Base-by-base conservation (phyloP, 1,139 yeast species). In the Nakaseomyces kungkrabaensis region DNA sequence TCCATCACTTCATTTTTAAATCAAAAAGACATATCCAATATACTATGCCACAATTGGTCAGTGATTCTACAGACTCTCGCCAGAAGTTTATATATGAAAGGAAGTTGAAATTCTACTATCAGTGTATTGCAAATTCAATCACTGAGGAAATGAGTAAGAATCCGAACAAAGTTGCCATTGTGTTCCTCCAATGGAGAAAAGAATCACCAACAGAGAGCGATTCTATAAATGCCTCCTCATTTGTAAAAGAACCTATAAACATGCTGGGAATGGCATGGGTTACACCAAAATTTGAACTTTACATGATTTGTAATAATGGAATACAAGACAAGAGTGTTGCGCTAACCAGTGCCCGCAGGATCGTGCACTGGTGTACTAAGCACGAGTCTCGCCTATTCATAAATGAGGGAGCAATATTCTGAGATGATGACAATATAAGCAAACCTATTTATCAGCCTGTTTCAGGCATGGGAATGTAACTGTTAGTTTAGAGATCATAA, bases 1-100 rank as follows among this genome's bases (percentile, higher is more conserved):
- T 88, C 25, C 78, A 81, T 53, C 97, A 90, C 68, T 92, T 92
- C 63, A 74, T 89, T 29, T 89, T 79, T 71, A 88, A 85, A 65
- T 77, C 87, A 46, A 82, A 78, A 54, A 69, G 69, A 26, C 76
- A 79, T 51, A 77, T 82, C 3, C 89, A 83, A 58, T 81, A 74
- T 59, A 73, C 81, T 9, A 65, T 64, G 65, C 72, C 65, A 1
- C 56, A 55, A 25, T 38, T 59, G 17, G 59, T 57, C 25, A 42
- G 48, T n/a, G 51, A 50, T 33, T 32, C 44, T 5, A 37, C 27
- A 13, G 25, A 33, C 7, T 9, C 37, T 6, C 7, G 26, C 24
- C 49, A 49, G n/a, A 46, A 47, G 32, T 22, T 40, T 26, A 48
- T 43, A 40, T 62, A 49, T 52, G 62, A 46, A 40, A 46, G 49